Conservation (phyloP, 2,329 filamentous ascomycete genomes). For the Colletotrichum australisinense region DNA sequence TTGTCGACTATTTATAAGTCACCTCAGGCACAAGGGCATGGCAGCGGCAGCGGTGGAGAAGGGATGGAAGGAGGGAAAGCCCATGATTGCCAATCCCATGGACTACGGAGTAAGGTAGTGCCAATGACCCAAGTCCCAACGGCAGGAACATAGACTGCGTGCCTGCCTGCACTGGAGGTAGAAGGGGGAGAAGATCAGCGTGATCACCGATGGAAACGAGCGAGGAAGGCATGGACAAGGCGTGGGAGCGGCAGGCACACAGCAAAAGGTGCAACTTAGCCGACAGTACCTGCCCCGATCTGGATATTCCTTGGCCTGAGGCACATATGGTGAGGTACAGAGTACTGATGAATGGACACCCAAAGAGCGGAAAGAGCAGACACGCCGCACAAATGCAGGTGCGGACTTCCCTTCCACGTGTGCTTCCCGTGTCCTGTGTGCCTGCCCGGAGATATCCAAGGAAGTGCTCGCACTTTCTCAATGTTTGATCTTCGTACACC, state of each 20-base stretch:
- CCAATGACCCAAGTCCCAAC: too few relatives aligned
- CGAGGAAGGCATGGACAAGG: too few relatives aligned
- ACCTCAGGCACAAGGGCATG: neutral
- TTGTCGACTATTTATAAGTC: neutral
- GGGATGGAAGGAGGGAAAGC: neutral
- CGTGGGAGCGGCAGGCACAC: neutral
- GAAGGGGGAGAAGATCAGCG: neutral
- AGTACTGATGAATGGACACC: too few relatives aligned
- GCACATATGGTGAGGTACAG: too few relatives aligned
- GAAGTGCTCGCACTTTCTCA: neutral
- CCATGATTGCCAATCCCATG: neutral
- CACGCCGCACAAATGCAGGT: neutral
- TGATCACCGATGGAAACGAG: neutral
- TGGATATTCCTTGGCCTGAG: neutral
- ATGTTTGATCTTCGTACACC: neutral
- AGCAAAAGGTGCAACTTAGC: neutral
- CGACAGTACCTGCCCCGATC: neutral
- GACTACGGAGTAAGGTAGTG: too few relatives aligned
- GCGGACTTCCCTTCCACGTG: neutral
- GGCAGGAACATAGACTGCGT: too few relatives aligned
- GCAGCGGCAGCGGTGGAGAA: neutral
- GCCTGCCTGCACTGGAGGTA: neutral
- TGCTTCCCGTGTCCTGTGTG: neutral
- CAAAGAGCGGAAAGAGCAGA: neutral
- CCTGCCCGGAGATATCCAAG: neutral